Percentiles rank a stretch among this genome's conserved stretches.
phyloP scores from a whole-genome alignment of 2,329 filamentous ascomycete genomes.

The Orbilia blumenaviensis region DNA sequence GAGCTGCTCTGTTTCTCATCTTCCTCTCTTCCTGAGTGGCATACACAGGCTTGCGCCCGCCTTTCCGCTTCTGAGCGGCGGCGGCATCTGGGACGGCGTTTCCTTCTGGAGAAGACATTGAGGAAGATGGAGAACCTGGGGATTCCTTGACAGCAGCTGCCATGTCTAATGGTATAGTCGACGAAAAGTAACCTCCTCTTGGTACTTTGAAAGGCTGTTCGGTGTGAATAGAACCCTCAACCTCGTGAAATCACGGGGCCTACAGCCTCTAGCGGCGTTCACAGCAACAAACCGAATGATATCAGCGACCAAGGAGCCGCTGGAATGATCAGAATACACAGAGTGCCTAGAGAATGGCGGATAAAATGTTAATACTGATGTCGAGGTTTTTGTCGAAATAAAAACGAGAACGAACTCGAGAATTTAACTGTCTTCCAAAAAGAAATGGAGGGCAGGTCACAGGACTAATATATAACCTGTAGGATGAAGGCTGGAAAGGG shows the following conservation, averaged over 20 bases:
- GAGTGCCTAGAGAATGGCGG: slow-evolving; percentile 22
- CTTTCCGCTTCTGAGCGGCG: slow-evolving; percentile 83
- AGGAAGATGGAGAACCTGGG: slow-evolving; percentile 57
- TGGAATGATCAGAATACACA: slow-evolving; percentile 24
- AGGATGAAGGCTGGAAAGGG: slow-evolving; percentile 1
- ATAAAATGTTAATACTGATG: slow-evolving; percentile 25
- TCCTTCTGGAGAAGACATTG: slow-evolving; percentile 57
- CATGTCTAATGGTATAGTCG: slow-evolving; percentile 47
- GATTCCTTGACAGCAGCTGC: slow-evolving; percentile 58
- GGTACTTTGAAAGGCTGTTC: slow-evolving; percentile 13
- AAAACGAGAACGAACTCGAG: neutral
- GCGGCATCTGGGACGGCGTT: slow-evolving; percentile 54
- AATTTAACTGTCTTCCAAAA: neutral
- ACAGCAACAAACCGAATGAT: slow-evolving; percentile 37
- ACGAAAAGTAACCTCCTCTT: slow-evolving; percentile 46
- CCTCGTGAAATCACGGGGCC: slow-evolving; percentile 36
- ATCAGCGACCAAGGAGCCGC: slow-evolving; percentile 35
- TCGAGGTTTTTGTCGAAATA: neutral
- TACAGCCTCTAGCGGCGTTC: slow-evolving; percentile 36
- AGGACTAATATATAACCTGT: neutral
- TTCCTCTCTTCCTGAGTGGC: slow-evolving; percentile 98
- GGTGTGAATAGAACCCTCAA: slow-evolving; percentile 30
- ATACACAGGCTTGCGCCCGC: slow-evolving; percentile 97
- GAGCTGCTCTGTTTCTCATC: slow-evolving; percentile 94
- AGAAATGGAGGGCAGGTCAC: neutral